Base-by-base conservation (phyloP, 2,329 filamentous ascomycete genomes). In the Emericellopsis atlantica region DNA sequence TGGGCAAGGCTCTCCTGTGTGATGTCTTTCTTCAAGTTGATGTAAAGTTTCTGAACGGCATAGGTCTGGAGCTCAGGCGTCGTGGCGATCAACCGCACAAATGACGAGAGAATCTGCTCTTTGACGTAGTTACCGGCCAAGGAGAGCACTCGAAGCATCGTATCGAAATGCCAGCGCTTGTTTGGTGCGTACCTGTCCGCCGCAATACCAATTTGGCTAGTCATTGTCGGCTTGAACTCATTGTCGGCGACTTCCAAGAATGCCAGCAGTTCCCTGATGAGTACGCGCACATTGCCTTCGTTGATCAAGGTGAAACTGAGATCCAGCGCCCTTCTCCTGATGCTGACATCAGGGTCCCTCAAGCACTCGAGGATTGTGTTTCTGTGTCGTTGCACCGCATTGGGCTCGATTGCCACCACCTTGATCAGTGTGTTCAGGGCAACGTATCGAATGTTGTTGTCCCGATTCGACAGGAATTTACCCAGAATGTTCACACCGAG, bases 391-490 rank as follows among this genome's bases (percentile, higher is more conserved):
- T 98, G 92, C 2, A 98, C 92, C 4, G 92, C 92, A 57, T 96
- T 96, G 12, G 92, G 92, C 59, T 98, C 92, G 38, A 98, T 89
- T 4, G 92, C 92, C 37, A 98, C 92, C 15, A 98, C 92, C 63
- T 95, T 96, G 65, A 95, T 93, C 39, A 98, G 69, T 0, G 92
- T 98, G 62, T 98, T 98, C 40, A 98, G 70, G 15, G 92, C 92
- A 40, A 98, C 92, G 56, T 98, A 98, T 60, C 92, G 83, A 53
- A 98, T 98, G 58, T 98, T 98, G 70, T 98, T 98, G 64, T 98
- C 92, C 51, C 90, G 81, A 67, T 98, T 98, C n/a, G 89, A 82
- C 46, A 98, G 66, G 65, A 98, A 98, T 59, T 96, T 98, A 58
- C 93, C 92, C 21, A 98, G 76, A 49, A 98, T 98, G 58, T 98